Evolutionary conservation across 371 early-diverging fungal genomes (phyloP).

Genomic region (Mucor sp.): DNA sequence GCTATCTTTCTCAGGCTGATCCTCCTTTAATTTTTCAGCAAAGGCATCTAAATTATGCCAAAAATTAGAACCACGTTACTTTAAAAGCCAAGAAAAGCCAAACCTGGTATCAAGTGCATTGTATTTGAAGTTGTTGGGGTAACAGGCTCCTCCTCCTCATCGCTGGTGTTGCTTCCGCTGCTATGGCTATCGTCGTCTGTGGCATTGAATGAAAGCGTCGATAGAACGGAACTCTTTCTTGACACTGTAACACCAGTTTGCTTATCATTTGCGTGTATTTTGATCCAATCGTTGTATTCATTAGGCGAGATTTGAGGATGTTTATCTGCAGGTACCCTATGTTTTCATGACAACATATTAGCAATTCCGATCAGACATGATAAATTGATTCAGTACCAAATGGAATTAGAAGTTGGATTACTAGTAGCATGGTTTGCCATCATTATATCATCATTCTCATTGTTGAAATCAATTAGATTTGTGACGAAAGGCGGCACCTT

Average conservation of each 20-base stretch:
- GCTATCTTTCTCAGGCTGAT: neutral
- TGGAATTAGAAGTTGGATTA: neutral
- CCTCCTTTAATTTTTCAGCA: neutral
- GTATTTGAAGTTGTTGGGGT: neutral
- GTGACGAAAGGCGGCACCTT: neutral
- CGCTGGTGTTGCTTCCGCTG: neutral
- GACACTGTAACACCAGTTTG: neutral
- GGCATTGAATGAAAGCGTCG: conserved; percentile 14
- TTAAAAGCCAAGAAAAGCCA: neutral
- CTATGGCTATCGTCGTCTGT: conserved; percentile 13
- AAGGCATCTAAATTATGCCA: neutral
- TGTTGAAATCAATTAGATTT: neutral
- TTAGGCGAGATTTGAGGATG: conserved; percentile 43
- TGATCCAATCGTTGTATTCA: conserved; percentile 38
- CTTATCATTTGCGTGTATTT: conserved; percentile 19
- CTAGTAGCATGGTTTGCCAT: conserved; percentile 6
- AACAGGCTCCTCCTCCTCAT: neutral
- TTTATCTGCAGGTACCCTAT: conserved; percentile 24
- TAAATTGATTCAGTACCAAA: conserved; percentile 8
- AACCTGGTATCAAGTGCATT: neutral
- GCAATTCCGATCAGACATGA: neutral
- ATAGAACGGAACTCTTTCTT: conserved; percentile 35
- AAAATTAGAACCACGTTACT: neutral
- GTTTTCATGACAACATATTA: neutral
- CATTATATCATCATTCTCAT: conserved; percentile 2